phyloP scores from a whole-genome alignment of 176 grass and related monocot species.

The Stipa capillata region DNA sequence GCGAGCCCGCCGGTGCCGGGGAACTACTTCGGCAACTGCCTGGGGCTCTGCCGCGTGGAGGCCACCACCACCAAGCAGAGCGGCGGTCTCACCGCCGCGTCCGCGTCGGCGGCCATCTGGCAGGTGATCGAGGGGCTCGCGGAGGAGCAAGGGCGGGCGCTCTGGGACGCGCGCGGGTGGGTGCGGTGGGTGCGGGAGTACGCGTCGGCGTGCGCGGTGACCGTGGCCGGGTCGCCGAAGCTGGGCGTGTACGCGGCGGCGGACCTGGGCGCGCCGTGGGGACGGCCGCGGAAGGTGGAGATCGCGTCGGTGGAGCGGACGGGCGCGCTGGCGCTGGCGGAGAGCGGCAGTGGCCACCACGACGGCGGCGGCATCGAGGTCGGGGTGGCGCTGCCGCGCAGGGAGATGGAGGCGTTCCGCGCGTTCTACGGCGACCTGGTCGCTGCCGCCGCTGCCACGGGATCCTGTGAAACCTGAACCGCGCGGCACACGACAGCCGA shows the following conservation, averaged over 20 bases:
- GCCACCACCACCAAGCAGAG: not conserved
- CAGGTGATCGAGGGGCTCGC: constrained; percentile 39
- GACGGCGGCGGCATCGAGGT: constrained; percentile 77
- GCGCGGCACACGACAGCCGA: not conserved
- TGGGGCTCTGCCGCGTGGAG: constrained; percentile 47
- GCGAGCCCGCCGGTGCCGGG: constrained; percentile 31
- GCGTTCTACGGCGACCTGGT: constrained; percentile 22
- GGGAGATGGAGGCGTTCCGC: constrained; percentile 54
- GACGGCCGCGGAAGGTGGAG: constrained; percentile 60
- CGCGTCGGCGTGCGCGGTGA: constrained; percentile 47
- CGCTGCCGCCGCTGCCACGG: not conserved
- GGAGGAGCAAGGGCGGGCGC: constrained; percentile 36
- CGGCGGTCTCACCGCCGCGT: not conserved
- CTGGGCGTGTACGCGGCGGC: constrained; percentile 49
- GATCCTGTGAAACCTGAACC: not conserved
- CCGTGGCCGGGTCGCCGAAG: constrained; percentile 67
- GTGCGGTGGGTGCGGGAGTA: constrained; percentile 38
- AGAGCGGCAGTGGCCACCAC: constrained; percentile 32
- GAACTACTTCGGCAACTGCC: constrained; percentile 80
- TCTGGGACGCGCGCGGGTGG: constrained; percentile 48
- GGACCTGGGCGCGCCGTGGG: constrained; percentile 40
- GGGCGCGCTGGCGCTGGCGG: constrained; percentile 54
- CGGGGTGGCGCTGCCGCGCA: constrained; percentile 50
- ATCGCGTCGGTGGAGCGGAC: constrained; percentile 55
- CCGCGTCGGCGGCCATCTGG: constrained; percentile 42